Evolutionary conservation across 352 stramenopile species (phyloP).

Genomic region (Phytophthora cryptogea): DNA sequence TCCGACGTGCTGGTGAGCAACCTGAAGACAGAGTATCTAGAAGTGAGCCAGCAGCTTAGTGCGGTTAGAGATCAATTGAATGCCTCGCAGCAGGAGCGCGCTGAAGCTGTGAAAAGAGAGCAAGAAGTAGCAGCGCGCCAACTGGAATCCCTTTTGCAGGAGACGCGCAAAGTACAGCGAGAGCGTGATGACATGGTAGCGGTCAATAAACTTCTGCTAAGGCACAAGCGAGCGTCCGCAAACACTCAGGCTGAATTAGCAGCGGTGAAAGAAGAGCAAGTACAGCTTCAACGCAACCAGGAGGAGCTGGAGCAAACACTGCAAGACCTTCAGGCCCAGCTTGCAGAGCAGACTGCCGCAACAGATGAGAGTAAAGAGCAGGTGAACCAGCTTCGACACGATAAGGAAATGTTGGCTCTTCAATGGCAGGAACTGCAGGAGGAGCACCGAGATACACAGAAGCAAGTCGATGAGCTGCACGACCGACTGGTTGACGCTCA

Average conservation of each 20-base stretch:
- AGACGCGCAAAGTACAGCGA: conserved; percentile 34
- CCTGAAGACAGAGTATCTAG: conserved; percentile 36
- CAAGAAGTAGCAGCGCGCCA: conserved; percentile 28
- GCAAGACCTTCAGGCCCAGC: conserved; percentile 26
- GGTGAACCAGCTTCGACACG: conserved; percentile 42
- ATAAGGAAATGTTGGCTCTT: conserved; percentile 45
- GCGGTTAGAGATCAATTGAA: conserved; percentile 24
- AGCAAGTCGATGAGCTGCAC: conserved; percentile 64
- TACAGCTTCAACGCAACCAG: conserved; percentile 30
- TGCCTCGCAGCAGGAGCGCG: conserved; percentile 17
- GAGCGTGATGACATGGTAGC: conserved; percentile 47
- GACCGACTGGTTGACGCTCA: conserved; percentile 53
- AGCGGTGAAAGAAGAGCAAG: conserved; percentile 26
- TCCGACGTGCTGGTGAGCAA: conserved; percentile 24
- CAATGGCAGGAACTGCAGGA: conserved; percentile 52
- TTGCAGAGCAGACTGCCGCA: conserved; percentile 30
- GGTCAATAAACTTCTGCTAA: conserved; percentile 40
- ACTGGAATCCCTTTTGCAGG: conserved; percentile 30
- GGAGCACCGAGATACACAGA: conserved; percentile 52
- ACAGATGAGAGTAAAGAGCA: conserved; percentile 26
- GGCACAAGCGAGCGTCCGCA: conserved; percentile 34
- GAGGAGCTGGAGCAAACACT: conserved; percentile 27
- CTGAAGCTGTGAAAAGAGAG: conserved; percentile 16
- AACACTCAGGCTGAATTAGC: conserved; percentile 25
- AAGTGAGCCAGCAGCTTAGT: conserved; percentile 39